Base-by-base conservation (phyloP, 495 filamentous ascomycete genomes). In the Friedmanniomyces endolithicus region DNA sequence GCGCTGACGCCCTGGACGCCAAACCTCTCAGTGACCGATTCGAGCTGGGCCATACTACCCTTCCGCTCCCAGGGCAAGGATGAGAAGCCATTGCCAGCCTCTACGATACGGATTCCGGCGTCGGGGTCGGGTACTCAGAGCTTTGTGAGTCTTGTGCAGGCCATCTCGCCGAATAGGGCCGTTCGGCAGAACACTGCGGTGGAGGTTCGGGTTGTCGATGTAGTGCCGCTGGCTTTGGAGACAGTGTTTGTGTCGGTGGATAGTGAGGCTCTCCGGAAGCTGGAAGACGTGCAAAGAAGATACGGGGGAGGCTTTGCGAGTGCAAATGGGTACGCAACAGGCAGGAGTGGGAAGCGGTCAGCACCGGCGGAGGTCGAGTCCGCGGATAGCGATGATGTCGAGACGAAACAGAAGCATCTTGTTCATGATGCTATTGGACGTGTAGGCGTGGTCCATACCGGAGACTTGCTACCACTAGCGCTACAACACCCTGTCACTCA, bases 401-500 rank as follows among this genome's bases (percentile, higher is more conserved):
- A 88, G 57, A 77, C 83, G 29, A 76, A 77, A 17, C 73, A 94
- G 61, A 86, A 80, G 22, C 75, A 82, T 50, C 87, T 87, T n/a
- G 77, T 96, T 25, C 80, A 87, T 19, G 78, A 84, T 49, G 85
- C 88, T 2, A 68, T 95, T 40, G 71, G 75, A 16, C 74, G 77
- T 9, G 74, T 87, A 24, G 81, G 81, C 40, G 74, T 98, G 16
- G 78, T 95, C 12, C 92, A 94, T 64, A 75, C 80, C 14, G 88
- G 87, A 1, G 92, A 97, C 64, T 68, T 89, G 40, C 78, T 98
- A 54, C 84, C 86, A 0, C 72, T 98, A 37, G 87, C 86, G 6
- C 70, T 94, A 19, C 77, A 86, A n/a, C 88, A 95, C 69, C 86
- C 88, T 11, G 87, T 92, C 58, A 96, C 86, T 34, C 89, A 89